Conservation (phyloP, 2,329 filamentous ascomycete species). For the Penicillium olsonii region DNA sequence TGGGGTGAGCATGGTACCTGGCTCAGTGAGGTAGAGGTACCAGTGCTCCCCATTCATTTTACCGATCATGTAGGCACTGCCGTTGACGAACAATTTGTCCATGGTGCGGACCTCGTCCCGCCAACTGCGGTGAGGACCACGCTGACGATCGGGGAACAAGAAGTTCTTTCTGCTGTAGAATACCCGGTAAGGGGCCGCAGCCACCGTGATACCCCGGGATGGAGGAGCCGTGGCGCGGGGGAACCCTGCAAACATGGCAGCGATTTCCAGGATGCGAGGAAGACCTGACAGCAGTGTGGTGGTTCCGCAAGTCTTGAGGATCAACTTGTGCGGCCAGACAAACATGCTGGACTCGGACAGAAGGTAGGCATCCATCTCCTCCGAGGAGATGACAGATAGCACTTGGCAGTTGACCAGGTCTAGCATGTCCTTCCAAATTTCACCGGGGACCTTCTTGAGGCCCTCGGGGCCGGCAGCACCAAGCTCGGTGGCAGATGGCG, state of each 20-base stretch:
- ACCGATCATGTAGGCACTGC: conserved; percentile 98
- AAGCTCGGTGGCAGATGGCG: conserved; percentile 71
- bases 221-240: conserved; percentile 72
- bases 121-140: conserved; percentile 95
- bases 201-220: conserved; percentile 67
- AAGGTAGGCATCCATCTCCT: conserved; percentile 93
- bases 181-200: conserved; percentile 88
- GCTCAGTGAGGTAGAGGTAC: conserved; percentile 96
- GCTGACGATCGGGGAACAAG: conserved; percentile 90
- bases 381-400: conserved; percentile 87
- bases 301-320: conserved; percentile 97
- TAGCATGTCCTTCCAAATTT: conserved; percentile 94
- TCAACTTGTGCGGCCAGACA: conserved; percentile 98
- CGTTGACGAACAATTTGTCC: conserved; percentile 86
- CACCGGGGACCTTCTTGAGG: conserved; percentile 79
- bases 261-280: conserved; percentile 88
- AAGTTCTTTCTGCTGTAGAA: conserved; percentile 99
- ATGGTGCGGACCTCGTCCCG: conserved; percentile 91
- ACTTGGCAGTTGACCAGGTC: conserved; percentile 99
- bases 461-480: conserved; percentile 70
- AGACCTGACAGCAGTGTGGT: conserved; percentile 90
- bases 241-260: conserved; percentile 84
- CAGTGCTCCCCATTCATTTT: conserved; percentile 99
- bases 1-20: conserved; percentile 75
- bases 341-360: conserved; percentile 99